Base-by-base conservation (phyloP, 202 grass and related monocot species). In the Zoysia matrella region DNA sequence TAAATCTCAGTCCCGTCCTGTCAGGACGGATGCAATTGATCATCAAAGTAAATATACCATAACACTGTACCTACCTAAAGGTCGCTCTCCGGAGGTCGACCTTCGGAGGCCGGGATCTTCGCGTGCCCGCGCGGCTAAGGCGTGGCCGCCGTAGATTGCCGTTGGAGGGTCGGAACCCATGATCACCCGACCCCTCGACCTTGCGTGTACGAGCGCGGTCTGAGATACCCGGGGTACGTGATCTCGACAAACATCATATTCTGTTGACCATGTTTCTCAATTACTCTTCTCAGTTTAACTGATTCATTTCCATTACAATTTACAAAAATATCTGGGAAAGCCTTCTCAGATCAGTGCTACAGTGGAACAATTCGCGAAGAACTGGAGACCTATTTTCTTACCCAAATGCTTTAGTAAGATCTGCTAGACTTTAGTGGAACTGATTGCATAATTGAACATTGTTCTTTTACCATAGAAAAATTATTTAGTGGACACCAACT, bases 321-420 rank as follows among this genome's bases (percentile, higher is more conserved):
- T 67, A 44, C 8, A 44, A 66, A 52, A 67, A 55, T 55, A 30
- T 30, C 1, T 51, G 14, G 3, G 39, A 46, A 65, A 60, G 52
- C 2, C 15, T 52, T 83, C 51, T 76, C 52, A 49, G 43, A 43
- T 50, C 45, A 60, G 9, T 69, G 13, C 50, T 51, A 79, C 42
- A 80, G 49, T 43, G 15, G 46, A 88, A 65, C 3, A 80, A 12
- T 14, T 30, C 42, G 11, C 10, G 43, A 36, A 54, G 68, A 79
- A 60, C 42, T 30, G 22, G 22, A 30, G 22, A 30, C 22, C 22
- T 30, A 30, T 30, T 41, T 50, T 63, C 56, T 76, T 72, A 85
- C 77, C 87, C 85, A 51, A 69, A 79, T 74, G 41, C 15, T 75
- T 80, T 71, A 60, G 50, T 77, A 16, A 81, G 77, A 52, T 39